Evolutionary conservation across 768 basidiomycete species (phyloP), one percentile per base, ranked within the genome.

Genomic region (Calocybe cyanea): DNA sequence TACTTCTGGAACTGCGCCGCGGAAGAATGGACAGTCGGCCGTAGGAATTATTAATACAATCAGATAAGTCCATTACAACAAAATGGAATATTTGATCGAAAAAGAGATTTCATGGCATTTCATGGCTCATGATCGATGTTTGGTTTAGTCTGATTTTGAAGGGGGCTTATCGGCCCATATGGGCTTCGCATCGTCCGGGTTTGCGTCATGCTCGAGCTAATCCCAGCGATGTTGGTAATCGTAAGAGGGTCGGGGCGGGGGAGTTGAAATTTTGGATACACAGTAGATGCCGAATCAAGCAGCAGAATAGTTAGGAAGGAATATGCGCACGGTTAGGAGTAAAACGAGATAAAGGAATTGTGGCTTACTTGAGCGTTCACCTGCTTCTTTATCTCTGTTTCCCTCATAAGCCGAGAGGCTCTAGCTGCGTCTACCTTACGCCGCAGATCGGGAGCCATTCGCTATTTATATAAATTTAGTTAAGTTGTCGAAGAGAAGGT

Each of bases 391-490:
- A 73, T 69, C 46, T 73, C 75, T 38, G 68, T 68, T 65, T 84
- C 84, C 58, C 73, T 68, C 3, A 74, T 72, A 9, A 73, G 53
- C 23, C 84, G 72, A 7, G 73, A 64, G 13, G 73, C 72, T 28
- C 79, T 74, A 45, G 72, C 69, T 2, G 75, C 76, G 53, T 86
- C 84, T 14, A 85, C 83, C 54, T 77, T 78, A 38, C 77, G 73
- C 53, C 71, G 74, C 50, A 85, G 61, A 65, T 82, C 81, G 51
- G 84, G 83, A 17, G 83, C 72, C 71, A 86, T 70, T 59, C 71
- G 67, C 83, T 85, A 57, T 39, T 48, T 41, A 45, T 52, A 34
- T 34, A 43, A 39, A 48, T 39, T 41, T 35, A 31, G 37, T 35
- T 42, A 42, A 54, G 41, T 41, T 23, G 35, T 43, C 38, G 33